These are phyloP conservation scores for Sporothrix brasiliensis DNA, from an alignment of 2,329 filamentous ascomycete genomes.

Conservation along the genomic window DNA sequence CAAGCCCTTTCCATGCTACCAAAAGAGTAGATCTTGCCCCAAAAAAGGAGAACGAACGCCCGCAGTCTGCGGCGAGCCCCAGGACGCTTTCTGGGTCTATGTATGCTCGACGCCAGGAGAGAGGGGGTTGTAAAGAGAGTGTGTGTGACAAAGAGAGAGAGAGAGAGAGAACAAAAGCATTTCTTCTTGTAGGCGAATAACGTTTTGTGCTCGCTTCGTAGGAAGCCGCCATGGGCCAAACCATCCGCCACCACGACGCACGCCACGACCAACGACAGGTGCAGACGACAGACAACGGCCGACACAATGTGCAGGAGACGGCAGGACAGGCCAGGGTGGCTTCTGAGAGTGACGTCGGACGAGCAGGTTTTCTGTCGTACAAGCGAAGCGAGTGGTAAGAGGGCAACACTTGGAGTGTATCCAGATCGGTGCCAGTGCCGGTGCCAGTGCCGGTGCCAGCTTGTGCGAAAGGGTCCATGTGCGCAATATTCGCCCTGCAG, in stretches of 20 bases:
- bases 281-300: not conserved
- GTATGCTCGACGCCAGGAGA: too few relatives aligned
- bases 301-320: not conserved
- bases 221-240: not conserved
- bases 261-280: not conserved
- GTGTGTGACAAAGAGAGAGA: too few relatives aligned
- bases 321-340: not conserved
- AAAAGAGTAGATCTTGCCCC: not conserved
- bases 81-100: too few relatives aligned
- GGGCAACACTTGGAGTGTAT: not conserved
- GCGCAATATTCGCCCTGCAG: not conserved
- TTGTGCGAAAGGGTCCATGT: not conserved
- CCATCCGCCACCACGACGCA: too few relatives aligned
- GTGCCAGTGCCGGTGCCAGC: not conserved
- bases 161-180: too few relatives aligned
- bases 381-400: not conserved
- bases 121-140: too few relatives aligned
- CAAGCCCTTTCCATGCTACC: not conserved
- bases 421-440: too few relatives aligned
- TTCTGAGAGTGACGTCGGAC: not conserved
- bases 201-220: too few relatives aligned
- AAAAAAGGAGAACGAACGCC: too few relatives aligned
- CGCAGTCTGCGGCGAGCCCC: too few relatives aligned
- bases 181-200: too few relatives aligned
- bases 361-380: constrained; percentile 10